phyloP scores from a whole-genome alignment of 805 yeast species.

The Maudiozyma bulderi region DNA sequence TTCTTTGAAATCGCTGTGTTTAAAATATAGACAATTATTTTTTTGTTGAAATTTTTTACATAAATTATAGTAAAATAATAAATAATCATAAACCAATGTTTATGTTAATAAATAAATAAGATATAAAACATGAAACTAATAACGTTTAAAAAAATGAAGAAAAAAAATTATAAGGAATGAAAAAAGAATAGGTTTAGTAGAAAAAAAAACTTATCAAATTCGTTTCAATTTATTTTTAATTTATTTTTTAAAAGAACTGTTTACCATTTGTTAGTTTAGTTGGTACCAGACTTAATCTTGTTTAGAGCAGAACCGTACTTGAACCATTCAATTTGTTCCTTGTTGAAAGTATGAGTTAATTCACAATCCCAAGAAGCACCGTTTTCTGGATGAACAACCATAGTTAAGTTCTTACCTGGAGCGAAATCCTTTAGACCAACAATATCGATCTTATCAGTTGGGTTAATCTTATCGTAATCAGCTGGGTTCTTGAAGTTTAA shows the following conservation, averaged over 20 bases:
- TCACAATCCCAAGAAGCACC: slow-evolving; percentile 82
- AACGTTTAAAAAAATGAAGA: no score
- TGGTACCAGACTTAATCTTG: slow-evolving; percentile 36
- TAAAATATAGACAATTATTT: no score
- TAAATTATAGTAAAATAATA: background rate
- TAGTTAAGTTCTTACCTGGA: slow-evolving; percentile 82
- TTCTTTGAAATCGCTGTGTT: no score
- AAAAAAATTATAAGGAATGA: background rate
- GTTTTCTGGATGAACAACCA: slow-evolving; percentile 62
- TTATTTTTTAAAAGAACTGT: no score
- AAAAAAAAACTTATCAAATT: background rate
- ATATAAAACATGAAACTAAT: background rate
- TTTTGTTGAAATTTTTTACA: background rate
- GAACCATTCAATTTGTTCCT: slow-evolving; percentile 98
- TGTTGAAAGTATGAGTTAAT: slow-evolving; percentile 93
- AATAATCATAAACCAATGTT: background rate
- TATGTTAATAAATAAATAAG: background rate
- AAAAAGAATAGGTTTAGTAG: background rate
- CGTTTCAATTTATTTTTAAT: background rate
- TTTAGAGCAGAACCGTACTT: slow-evolving; percentile 98
- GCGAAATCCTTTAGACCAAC: slow-evolving; percentile 75
- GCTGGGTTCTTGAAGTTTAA: slow-evolving; percentile 82
- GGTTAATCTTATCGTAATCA: slow-evolving; percentile 89
- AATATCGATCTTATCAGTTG: slow-evolving; percentile 82
- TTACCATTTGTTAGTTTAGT: background rate